These are phyloP conservation scores for Daldinia sp. DNA, from an alignment of 2,329 filamentous ascomycete genomes.

Conservation along the genomic window DNA sequence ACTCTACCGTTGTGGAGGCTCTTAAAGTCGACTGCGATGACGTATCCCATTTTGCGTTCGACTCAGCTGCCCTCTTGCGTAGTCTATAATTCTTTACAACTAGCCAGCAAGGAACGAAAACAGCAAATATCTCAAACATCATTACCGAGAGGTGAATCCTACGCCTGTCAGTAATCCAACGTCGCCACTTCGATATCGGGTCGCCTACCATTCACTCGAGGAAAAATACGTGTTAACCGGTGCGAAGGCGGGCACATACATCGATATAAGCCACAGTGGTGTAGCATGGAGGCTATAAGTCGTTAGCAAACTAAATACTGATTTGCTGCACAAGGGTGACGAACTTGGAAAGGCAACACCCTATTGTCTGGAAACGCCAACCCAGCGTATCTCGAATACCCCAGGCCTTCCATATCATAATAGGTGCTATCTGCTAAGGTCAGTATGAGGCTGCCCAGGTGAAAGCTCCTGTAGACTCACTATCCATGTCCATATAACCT, in stretches of 20 bases:
- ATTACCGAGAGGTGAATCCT: slow-evolving; percentile 60
- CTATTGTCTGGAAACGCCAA: slow-evolving; percentile 64
- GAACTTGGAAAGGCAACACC: slow-evolving; percentile 47
- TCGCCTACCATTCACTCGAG: slow-evolving; percentile 60
- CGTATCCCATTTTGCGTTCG: slow-evolving; percentile 46
- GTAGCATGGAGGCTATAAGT: slow-evolving; percentile 59
- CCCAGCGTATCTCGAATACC: slow-evolving; percentile 64
- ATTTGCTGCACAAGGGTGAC: slow-evolving; percentile 13
- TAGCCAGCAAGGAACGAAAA: slow-evolving; percentile 58
- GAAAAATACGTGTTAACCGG: slow-evolving; percentile 57
- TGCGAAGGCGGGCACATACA: slow-evolving; percentile 50
- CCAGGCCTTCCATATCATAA: slow-evolving; percentile 61
- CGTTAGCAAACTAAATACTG: slow-evolving; percentile 9
- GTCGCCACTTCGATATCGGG: background rate
- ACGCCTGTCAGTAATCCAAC: background rate
- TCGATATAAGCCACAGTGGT: slow-evolving; percentile 64
- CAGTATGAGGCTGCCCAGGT: background rate
- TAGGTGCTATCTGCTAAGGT: slow-evolving; percentile 54
- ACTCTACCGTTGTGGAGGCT: slow-evolving; percentile 29
- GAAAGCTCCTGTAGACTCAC: slow-evolving; percentile 36
- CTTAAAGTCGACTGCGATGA: slow-evolving; percentile 38
- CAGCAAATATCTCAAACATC: slow-evolving; percentile 62
- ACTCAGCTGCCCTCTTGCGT: slow-evolving; percentile 37
- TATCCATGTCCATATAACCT: slow-evolving; percentile 62
- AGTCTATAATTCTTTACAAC: slow-evolving; percentile 42